Conservation (phyloP, 2,329 filamentous ascomycete genomes). For the Ceratocystiopsis brevicomis region DNA sequence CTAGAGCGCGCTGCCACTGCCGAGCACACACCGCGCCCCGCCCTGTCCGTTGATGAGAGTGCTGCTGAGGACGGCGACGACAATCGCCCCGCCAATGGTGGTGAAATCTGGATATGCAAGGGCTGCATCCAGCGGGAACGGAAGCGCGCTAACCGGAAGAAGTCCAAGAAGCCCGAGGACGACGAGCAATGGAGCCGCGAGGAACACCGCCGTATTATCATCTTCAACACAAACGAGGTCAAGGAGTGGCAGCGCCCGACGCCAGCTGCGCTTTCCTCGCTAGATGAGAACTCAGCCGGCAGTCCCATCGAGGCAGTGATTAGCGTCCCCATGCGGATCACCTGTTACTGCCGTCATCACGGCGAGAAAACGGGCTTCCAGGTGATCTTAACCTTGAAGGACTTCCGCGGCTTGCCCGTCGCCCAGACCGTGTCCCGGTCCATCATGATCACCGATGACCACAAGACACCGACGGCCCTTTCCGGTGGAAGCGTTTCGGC, state of each 20-base stretch:
- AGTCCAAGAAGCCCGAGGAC: constrained; percentile 81
- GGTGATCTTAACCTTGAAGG: constrained; percentile 89
- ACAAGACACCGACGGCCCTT: constrained; percentile 48
- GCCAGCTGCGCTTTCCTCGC: constrained; percentile 15
- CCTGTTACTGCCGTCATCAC: constrained; percentile 92
- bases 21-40: constrained; percentile 15
- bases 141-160: constrained; percentile 81
- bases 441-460: constrained; percentile 95
- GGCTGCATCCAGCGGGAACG: constrained; percentile 86
- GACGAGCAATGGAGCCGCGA: constrained; percentile 72
- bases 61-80: constrained; percentile 46
- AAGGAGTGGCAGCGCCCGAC: constrained; percentile 57
- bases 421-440: constrained; percentile 72
- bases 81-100: constrained; percentile 64
- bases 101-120: constrained; percentile 78
- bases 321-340: constrained; percentile 82
- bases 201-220: constrained; percentile 63
- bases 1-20: constrained; percentile 36
- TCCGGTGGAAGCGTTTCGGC: constrained; percentile 7
- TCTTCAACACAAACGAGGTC: constrained; percentile 79
- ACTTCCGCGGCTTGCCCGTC: constrained; percentile 54
- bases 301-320: constrained; percentile 28
- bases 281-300: constrained; percentile 11
- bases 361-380: constrained; percentile 80
- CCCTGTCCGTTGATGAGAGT: constrained; percentile 24